Base-by-base conservation (phyloP, 2,329 filamentous ascomycete genomes). In the Uncinocarpus reesii region DNA sequence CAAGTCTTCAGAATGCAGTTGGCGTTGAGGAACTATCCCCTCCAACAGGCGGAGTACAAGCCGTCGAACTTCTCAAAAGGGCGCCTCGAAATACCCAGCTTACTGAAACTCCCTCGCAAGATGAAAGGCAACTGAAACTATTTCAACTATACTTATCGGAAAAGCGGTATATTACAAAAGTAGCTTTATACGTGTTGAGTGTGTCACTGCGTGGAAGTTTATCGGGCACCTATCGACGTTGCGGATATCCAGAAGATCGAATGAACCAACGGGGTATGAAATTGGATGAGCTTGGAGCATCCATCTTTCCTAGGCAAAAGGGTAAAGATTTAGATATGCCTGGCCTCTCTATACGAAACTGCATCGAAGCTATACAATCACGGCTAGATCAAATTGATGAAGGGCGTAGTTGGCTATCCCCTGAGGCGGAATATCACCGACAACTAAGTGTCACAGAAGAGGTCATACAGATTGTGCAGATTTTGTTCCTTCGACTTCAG, bases 121-220 rank as follows among this genome's bases (percentile, higher is more conserved):
- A 79, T 34, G 75, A 72, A 47, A 78, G 83, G 57, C 79, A 78
- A 50, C 69, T 77, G 50, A 80, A 85, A n/a, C 72, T 92, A 38
- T 74, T 88, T 53, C 70, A 78, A 29, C 75, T 80, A 3, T 89
- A 88, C 58, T 72, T 92, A 26, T 77, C 78, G 2, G 86, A 92
- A 61, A 75, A 83, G 56, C 76, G 79, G 36, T 78, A 79, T 58
- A 78, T 86, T 50, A 66, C 83, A 54, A 83, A 81, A 63, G 75
- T 78, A 4, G 73, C 75, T 34, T 80, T 84, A 55, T 73, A 62
- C 52, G 61, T 66, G 24, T 55, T 71, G 53, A 55, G 60, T 34
- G 48, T 65, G 40, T 62, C 63, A 49, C 46, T 66, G 32, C 55
- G 59, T 49, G 57, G 56, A 38, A 50, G 49, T 23, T 49, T 53